Percentiles rank a stretch among this genome's conserved stretches.
phyloP scores from a whole-genome alignment of 805 yeast genomes.

The Suhomyces xylopsoci region DNA sequence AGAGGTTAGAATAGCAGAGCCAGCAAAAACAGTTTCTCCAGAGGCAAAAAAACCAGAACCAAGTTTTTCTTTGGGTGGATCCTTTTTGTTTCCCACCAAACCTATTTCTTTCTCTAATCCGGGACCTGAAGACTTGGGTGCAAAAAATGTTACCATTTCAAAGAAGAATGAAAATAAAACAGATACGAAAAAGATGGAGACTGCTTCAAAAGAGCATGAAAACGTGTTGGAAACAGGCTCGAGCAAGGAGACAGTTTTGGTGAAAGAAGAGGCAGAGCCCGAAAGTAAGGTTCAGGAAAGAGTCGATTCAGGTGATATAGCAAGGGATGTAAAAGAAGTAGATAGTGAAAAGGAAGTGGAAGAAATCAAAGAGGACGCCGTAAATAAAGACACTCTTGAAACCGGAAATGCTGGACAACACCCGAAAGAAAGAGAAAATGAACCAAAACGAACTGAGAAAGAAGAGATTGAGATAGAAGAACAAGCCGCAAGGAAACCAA shows the following conservation, averaged over 20 bases:
- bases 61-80: background rate
- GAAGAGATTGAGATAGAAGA: background rate
- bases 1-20: background rate
- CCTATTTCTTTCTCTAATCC: background rate
- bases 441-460: background rate
- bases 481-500: background rate
- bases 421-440: background rate
- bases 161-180: background rate
- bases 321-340: background rate
- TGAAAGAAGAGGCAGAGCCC: background rate
- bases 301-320: background rate
- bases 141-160: background rate
- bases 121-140: background rate
- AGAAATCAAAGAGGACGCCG: background rate
- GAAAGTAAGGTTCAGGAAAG: background rate
- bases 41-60: background rate
- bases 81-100: constrained; percentile 1
- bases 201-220: background rate
- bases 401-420: background rate
- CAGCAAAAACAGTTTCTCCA: background rate
- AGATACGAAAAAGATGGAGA: background rate
- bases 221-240: background rate
- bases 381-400: background rate
- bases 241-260: background rate
- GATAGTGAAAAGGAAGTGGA: background rate